Evolutionary conservation across 2,329 filamentous ascomycete genomes (phyloP).

Genomic region (Trichoderma endophyticum): DNA sequence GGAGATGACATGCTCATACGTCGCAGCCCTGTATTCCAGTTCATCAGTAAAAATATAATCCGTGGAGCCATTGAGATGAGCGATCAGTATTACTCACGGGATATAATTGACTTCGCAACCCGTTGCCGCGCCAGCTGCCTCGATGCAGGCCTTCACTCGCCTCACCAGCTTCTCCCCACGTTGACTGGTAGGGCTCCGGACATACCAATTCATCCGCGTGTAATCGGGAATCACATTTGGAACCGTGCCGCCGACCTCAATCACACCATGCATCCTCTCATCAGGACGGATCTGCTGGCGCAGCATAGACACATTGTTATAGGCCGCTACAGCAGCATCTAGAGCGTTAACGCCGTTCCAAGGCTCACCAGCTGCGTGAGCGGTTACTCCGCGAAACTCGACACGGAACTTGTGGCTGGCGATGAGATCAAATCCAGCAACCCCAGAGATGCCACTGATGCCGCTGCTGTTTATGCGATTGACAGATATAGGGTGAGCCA

Average conservation of each 20-base stretch:
- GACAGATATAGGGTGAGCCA: slow-evolving; percentile 27
- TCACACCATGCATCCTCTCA: slow-evolving; percentile 37
- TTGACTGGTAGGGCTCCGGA: slow-evolving; percentile 35
- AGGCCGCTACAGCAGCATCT: slow-evolving; percentile 36
- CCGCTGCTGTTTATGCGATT: not conserved
- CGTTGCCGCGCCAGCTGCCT: slow-evolving; percentile 34
- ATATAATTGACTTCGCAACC: slow-evolving; percentile 37
- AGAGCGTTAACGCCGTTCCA: slow-evolving; percentile 39
- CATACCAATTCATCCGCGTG: slow-evolving; percentile 39
- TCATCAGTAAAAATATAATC: not conserved
- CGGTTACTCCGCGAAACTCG: slow-evolving; percentile 33
- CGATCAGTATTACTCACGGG: slow-evolving; percentile 31
- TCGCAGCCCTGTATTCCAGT: slow-evolving; percentile 27
- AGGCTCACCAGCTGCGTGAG: slow-evolving; percentile 37
- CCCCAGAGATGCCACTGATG: slow-evolving; percentile 16
- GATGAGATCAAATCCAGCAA: slow-evolving; percentile 32
- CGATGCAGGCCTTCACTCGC: slow-evolving; percentile 37
- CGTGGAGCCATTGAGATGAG: too few species aligned
- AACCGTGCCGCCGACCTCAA: slow-evolving; percentile 35
- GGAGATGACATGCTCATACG: slow-evolving; percentile 44
- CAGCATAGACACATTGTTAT: slow-evolving; percentile 36
- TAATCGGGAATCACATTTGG: slow-evolving; percentile 41
- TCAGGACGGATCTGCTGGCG: slow-evolving; percentile 38
- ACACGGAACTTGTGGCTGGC: slow-evolving; percentile 33
- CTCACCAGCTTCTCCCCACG: slow-evolving; percentile 27